Conservation (phyloP, 768 basidiomycete species). For the Infundibulicybe gibba region DNA sequence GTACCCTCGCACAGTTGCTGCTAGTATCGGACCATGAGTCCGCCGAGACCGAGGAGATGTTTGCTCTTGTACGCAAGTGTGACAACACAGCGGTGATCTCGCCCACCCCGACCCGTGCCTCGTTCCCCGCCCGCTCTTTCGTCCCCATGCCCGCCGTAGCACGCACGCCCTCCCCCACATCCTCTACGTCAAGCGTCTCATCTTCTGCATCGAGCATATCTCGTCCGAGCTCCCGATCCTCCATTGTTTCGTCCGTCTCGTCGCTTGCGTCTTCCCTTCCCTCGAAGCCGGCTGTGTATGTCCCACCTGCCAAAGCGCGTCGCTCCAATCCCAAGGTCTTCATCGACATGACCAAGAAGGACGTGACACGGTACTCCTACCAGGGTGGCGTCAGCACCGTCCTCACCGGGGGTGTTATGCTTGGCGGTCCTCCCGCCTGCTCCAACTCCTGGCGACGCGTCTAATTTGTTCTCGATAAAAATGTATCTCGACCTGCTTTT, state of each 20-base stretch:
- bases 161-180: conserved; percentile 8
- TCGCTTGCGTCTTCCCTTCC: conserved; percentile 5
- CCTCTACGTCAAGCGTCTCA: conserved; percentile 15
- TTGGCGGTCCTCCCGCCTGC: conserved; percentile 17
- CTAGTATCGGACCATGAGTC: conserved; percentile 24
- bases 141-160: conserved; percentile 1
- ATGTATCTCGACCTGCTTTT: too few species aligned
- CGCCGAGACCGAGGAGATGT: conserved; percentile 30
- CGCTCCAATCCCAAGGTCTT: conserved; percentile 10
- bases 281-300: conserved; percentile 10
- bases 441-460: not conserved
- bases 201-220: conserved; percentile 21
- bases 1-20: conserved; percentile 30
- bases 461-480: not conserved
- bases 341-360: conserved; percentile 20
- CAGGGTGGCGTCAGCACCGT: conserved; percentile 40
- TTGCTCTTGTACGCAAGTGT: conserved; percentile 27
- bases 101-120: conserved; percentile 29
- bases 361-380: conserved; percentile 34
- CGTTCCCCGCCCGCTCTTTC: conserved; percentile 15
- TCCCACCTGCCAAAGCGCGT: conserved; percentile 2
- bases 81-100: conserved; percentile 20
- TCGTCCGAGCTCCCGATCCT: conserved; percentile 38
- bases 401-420: conserved; percentile 43
- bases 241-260: conserved; percentile 25